Conservation (phyloP, 371 early-diverging fungal species). For the Nematocida sp. region DNA sequence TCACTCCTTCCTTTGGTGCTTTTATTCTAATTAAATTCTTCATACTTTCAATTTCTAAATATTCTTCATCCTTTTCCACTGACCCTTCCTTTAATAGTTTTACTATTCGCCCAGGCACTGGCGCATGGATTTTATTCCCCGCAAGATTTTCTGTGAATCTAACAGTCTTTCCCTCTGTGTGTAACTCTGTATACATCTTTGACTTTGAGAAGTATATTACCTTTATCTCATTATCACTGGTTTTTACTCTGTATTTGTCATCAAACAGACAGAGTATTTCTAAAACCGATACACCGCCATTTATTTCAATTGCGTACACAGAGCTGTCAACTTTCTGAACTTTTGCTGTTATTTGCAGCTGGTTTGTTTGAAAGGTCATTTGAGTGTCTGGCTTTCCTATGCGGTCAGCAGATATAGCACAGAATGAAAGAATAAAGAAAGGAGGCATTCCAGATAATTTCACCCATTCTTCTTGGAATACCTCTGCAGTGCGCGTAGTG, state of each 20-base stretch:
- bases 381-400: background rate
- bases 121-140: slow-evolving; percentile 79
- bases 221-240: background rate
- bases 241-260: slow-evolving; percentile 35
- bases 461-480: slow-evolving; percentile 16
- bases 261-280: slow-evolving; percentile 19
- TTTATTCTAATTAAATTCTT: slow-evolving; percentile 93
- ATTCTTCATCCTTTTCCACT: slow-evolving; percentile 80
- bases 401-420: slow-evolving; percentile 16
- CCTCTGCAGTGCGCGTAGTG: slow-evolving; percentile 36
- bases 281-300: slow-evolving; percentile 29
- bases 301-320: slow-evolving; percentile 23
- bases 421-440: slow-evolving; percentile 28
- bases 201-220: slow-evolving; percentile 15
- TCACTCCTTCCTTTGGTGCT: slow-evolving; percentile 20
- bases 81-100: slow-evolving; percentile 82
- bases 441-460: background rate
- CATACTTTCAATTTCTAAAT: slow-evolving; percentile 98
- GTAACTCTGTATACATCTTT: slow-evolving; percentile 13
- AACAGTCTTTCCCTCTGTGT: background rate
- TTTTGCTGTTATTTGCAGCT: slow-evolving; percentile 6
- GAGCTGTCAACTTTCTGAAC: background rate
- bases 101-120: slow-evolving; percentile 91
- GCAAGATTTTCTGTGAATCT: background rate
- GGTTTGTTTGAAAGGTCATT: slow-evolving; percentile 17